Base-by-base conservation (phyloP, 2,329 filamentous ascomycete genomes). In the Calcarisporium arbuscula region DNA sequence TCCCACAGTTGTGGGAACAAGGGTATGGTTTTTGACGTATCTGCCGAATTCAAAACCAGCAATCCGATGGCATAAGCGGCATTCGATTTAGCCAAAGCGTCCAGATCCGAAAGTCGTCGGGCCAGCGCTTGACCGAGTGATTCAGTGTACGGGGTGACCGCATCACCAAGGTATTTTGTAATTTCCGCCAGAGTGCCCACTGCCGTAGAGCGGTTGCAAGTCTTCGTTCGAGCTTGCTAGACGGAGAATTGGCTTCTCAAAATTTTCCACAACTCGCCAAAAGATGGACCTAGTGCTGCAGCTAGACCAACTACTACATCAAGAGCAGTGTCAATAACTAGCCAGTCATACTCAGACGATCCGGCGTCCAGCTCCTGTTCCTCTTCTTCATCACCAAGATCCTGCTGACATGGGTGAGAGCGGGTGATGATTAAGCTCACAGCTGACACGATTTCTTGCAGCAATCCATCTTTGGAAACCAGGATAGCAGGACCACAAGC, bases 271-370 rank as follows among this genome's bases (percentile, higher is more conserved):
- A 95, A 70, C 67, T 95, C 83, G 36, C 74, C 73, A 52, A 95
- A 96, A 48, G 80, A 78, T 16, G 74, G 60, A 25, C 92, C 92
- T 11, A 96, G 78, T 20, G 87, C 87, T 30, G 79, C 77, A 15
- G 89, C 81, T 26, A 96, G 75, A 23, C 85, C 87, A 33, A 87
- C 86, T 32, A 95, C 72, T 30, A 94, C 87, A 46, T 96, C 92
- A 36, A 96, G 76, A 22, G 87, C 89, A 8, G 88, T 95, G 65
- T 98, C 92, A 35, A 96, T 83, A 33, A 95, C 82, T 14, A 95
- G 77, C 92, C 92, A 96, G 68, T 96, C 92, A 53, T 94, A 95
- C 65, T 98, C 92, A 3, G 90, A 94, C 19, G 83, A 84, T 56
- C 88, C 90, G 35, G 67, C 68, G 36, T 84, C 77, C 8, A 80